Evolutionary conservation across 768 basidiomycete genomes (phyloP).

Genomic region (Naganishia onofrii): DNA sequence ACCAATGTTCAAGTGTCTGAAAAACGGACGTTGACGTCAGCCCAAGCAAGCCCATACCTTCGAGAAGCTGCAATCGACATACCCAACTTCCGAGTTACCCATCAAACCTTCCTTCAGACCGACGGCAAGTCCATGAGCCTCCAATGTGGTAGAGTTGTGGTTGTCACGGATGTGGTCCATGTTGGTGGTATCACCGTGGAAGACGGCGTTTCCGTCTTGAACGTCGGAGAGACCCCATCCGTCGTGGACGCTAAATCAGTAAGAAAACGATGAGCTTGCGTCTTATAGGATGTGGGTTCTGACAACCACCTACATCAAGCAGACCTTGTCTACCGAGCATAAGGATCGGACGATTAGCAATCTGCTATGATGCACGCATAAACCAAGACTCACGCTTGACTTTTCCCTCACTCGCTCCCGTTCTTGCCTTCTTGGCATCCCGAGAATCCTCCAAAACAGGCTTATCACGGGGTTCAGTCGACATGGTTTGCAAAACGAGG

Average conservation of each 20-base stretch:
- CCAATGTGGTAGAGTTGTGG: slow-evolving; percentile 68
- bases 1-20: slow-evolving; percentile 90
- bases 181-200: slow-evolving; percentile 74
- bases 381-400: slow-evolving; percentile 8
- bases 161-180: slow-evolving; percentile 84
- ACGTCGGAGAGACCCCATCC: slow-evolving; percentile 77
- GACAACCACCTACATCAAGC: slow-evolving; percentile 67
- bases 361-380: background rate
- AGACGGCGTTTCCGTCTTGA: slow-evolving; percentile 84
- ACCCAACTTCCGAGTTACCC: slow-evolving; percentile 99
- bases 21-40: background rate
- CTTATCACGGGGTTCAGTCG: slow-evolving; percentile 22
- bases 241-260: slow-evolving; percentile 69
- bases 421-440: slow-evolving; percentile 49
- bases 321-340: slow-evolving; percentile 65
- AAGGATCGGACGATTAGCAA: background rate
- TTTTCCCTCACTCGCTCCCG: slow-evolving; percentile 28
- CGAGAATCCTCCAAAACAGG: slow-evolving; percentile 28
- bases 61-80: slow-evolving; percentile 43
- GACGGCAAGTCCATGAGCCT: slow-evolving; percentile 86
- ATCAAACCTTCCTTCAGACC: slow-evolving; percentile 90
- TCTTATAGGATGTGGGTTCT: too few species aligned
- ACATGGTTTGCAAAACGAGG: background rate
- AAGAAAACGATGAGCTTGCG: background rate
- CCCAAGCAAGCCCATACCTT: too few species aligned